Base-by-base conservation (phyloP, 345 rosid genomes). In the Citrus medica region DNA sequence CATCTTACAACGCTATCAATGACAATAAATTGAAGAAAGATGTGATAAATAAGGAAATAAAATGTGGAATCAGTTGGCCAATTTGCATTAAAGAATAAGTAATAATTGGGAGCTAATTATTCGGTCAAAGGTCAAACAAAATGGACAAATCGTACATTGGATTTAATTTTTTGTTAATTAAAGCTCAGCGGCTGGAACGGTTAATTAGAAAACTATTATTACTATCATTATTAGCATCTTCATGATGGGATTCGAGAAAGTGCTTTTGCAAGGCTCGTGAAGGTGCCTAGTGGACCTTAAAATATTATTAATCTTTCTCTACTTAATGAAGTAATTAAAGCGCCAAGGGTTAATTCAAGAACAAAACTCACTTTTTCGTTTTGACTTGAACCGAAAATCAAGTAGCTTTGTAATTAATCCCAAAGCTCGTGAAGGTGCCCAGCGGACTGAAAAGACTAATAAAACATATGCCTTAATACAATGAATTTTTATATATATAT, bases 91-190 rank as follows among this genome's bases (percentile, higher is more conserved):
- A 74, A 78, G 9, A 70, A 75, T 37, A 56, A 55, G 53, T 13
- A 62, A 63, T 24, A 19, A 24, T 42, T 46, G 51, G 73, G 12
- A 63, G 51, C 48, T 32, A 28, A 58, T 79, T 46, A 53, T 65
- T 55, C 19, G 56, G 85, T 79, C 83, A 76, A 76, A 73, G 33
- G 67, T 83, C 67, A 76, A 82, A 65, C n/a, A 27, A 74, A 55
- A 27, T 51, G 55, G 55, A 59, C 71, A 79, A 72, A 22, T 51
- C 69, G 65, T 62, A 76, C 78, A 51, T 60, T 25, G n/a, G 71
- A 78, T 70, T 46, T 32, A 33, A 12, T 27, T 9, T 32, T 37
- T 33, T 38, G 48, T 40, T 25, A 62, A 74, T 59, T 69, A 59
- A 60, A 12, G 12, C 13, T 27, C 17, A 32, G 14, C 17, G 17